A percentile compares a stretch with the other conserved stretches of the same genome.
Conservation (phyloP, 2,329 filamentous ascomycete genomes). For the Cladosporium sp. region DNA sequence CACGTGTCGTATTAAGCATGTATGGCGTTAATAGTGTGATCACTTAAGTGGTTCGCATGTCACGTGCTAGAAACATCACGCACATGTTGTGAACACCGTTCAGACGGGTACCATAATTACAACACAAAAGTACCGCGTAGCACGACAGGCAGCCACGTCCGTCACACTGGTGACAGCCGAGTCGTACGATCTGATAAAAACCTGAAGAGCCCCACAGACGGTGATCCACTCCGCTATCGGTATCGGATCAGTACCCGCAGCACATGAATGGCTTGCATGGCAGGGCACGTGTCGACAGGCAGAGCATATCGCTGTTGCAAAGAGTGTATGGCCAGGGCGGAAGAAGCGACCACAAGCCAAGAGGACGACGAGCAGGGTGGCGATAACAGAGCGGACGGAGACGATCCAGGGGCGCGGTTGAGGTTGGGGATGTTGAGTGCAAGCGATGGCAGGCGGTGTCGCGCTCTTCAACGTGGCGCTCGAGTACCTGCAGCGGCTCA, state of each 20-base stretch:
- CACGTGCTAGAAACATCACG: too few species aligned
- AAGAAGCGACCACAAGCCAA: too few species aligned
- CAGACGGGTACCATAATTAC: too few species aligned
- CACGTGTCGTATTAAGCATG: too few species aligned
- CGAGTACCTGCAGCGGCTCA: slow-evolving; percentile 5
- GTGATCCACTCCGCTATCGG: slow-evolving; percentile 9
- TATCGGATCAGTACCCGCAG: not conserved
- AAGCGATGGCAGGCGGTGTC: slow-evolving; percentile 2
- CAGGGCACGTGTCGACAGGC: not conserved
- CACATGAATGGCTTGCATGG: not conserved
- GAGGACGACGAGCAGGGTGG: not conserved
- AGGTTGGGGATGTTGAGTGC: not conserved
- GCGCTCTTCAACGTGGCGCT: slow-evolving; percentile 3
- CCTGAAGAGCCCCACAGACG: not conserved
- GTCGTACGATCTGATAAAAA: slow-evolving; percentile 11
- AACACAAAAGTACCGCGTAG: not conserved
- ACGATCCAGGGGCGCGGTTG: not conserved
- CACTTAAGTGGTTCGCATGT: not conserved
- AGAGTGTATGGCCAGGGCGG: too few species aligned
- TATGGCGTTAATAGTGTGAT: not conserved
- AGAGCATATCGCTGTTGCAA: not conserved
- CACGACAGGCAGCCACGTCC: not conserved
- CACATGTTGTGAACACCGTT: too few species aligned
- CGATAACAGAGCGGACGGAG: not conserved
- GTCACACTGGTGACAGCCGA: not conserved